A percentile compares a stretch with the other conserved stretches of the same genome.
Conservation (phyloP, 1,284 basidiomycete species). For the Volvariella volvacea region DNA sequence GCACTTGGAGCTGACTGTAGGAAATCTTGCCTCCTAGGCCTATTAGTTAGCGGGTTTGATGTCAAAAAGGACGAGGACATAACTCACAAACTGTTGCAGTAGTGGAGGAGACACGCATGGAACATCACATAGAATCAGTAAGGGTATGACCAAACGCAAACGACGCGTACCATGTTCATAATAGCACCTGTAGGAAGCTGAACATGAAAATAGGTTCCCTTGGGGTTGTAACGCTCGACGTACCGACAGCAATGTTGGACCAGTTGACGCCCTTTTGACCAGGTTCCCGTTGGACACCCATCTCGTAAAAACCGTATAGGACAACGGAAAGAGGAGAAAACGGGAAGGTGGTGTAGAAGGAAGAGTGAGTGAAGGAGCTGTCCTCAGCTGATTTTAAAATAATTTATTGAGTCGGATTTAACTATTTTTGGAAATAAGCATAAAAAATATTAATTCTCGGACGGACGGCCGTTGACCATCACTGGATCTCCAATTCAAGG, state of each 20-base stretch:
- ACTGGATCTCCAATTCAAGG: too few relatives aligned
- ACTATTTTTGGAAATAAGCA: slow-evolving; percentile 7
- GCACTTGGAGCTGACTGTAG: slow-evolving; percentile 1
- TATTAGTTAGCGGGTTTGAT: slow-evolving; percentile 2
- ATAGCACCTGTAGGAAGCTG: slow-evolving; percentile 67
- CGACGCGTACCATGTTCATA: slow-evolving; percentile 82
- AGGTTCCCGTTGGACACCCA: slow-evolving; percentile 78
- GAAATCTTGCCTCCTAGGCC: slow-evolving; percentile 40
- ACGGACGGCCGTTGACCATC: not conserved
- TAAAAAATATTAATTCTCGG: not conserved
- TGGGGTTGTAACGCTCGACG: slow-evolving; percentile 19
- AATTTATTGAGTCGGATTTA: slow-evolving; percentile 21
- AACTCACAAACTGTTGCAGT: slow-evolving; percentile 51
- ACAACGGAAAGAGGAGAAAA: slow-evolving; percentile 14
- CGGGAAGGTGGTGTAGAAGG: slow-evolving; percentile 13
- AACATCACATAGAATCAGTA: slow-evolving; percentile 8
- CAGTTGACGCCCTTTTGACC: slow-evolving; percentile 94
- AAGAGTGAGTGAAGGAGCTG: slow-evolving; percentile 12
- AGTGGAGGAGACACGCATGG: slow-evolving; percentile 10
- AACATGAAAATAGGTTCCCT: not conserved
- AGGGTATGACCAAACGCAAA: slow-evolving; percentile 6
- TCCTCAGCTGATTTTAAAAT: slow-evolving; percentile 11
- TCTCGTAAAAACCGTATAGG: slow-evolving; percentile 26
- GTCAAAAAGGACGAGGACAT: slow-evolving; percentile 6
- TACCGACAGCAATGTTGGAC: slow-evolving; percentile 99